Evolutionary conservation across 2,329 filamentous ascomycete species (phyloP).

Genomic region (Fusarium buxicola): DNA sequence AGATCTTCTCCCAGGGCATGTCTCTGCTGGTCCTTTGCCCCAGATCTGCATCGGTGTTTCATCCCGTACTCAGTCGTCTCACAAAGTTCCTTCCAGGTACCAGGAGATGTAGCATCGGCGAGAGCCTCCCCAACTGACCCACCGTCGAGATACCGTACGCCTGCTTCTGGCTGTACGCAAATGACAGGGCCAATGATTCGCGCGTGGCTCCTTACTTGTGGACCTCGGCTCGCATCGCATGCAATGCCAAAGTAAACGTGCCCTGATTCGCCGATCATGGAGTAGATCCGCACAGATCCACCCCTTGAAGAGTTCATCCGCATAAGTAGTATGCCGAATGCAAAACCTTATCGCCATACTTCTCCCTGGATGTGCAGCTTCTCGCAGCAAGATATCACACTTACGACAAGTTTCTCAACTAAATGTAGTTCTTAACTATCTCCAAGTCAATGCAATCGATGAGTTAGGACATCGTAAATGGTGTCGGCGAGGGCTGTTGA

Average conservation of each 20-base stretch:
- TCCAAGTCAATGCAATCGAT: not conserved
- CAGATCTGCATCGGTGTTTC: conserved; percentile 1
- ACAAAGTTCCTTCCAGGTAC: not conserved
- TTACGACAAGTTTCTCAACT: too few species aligned
- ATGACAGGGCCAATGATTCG: not conserved
- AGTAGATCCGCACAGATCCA: not conserved
- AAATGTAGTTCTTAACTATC: too few species aligned
- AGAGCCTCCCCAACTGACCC: not conserved
- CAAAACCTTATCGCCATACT: not conserved
- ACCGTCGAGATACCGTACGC: not conserved
- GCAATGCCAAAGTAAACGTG: not conserved
- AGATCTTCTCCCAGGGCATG: conserved; percentile 2
- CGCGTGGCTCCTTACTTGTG: not conserved
- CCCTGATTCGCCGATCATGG: not conserved
- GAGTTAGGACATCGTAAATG: not conserved
- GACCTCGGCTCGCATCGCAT: not conserved
- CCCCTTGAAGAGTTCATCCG: not conserved
- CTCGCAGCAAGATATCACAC: not conserved
- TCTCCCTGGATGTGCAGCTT: not conserved
- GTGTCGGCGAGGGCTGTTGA: not conserved
- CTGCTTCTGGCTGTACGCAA: not conserved
- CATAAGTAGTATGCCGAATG: not conserved
- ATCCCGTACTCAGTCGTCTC: not conserved
- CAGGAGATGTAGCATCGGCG: not conserved
- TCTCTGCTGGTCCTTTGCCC: not conserved